Percentiles rank a stretch among this genome's conserved stretches.
These are phyloP conservation scores for Globisporangium irregulare DNA, from an alignment of 352 stramenopile genomes.

Conservation along the genomic window DNA sequence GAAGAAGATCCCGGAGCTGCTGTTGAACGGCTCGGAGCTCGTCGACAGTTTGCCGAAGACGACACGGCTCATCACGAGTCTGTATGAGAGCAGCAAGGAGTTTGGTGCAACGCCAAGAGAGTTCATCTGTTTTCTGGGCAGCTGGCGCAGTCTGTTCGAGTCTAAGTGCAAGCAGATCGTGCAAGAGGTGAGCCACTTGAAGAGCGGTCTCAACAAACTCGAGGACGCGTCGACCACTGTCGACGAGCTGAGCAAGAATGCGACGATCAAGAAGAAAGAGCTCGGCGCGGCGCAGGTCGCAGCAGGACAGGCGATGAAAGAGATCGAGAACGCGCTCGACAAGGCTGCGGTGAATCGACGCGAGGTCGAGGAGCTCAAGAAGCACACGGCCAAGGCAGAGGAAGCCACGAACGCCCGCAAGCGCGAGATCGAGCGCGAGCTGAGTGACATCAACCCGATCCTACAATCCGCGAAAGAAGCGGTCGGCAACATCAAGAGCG, in stretches of 20 bases:
- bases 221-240: constrained; percentile 89
- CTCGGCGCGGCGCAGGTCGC: constrained; percentile 83
- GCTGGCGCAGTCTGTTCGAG: constrained; percentile 78
- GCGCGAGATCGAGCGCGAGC: constrained; percentile 91
- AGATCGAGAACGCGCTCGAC: constrained; percentile 93
- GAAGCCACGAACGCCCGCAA: constrained; percentile 90
- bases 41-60: constrained; percentile 57
- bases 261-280: constrained; percentile 88
- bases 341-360: constrained; percentile 83
- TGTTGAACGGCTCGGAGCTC: constrained; percentile 59
- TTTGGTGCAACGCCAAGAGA: constrained; percentile 80
- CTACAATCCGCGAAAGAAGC: constrained; percentile 90
- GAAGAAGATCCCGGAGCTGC: constrained; percentile 68
- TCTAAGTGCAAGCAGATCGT: constrained; percentile 78
- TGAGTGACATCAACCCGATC: constrained; percentile 90
- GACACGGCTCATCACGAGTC: constrained; percentile 44
- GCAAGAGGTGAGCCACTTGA: constrained; percentile 87
- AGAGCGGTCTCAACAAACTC: constrained; percentile 89
- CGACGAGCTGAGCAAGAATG: constrained; percentile 88
- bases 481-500: constrained; percentile 93
- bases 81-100: constrained; percentile 68
- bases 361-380: constrained; percentile 91
- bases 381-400: constrained; percentile 87
- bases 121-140: constrained; percentile 83
- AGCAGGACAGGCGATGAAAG: constrained; percentile 93